Evolutionary conservation across 163 green algal genomes (phyloP), one percentile per base, ranked within the genome.

Genomic region (Volvox carteri): DNA sequence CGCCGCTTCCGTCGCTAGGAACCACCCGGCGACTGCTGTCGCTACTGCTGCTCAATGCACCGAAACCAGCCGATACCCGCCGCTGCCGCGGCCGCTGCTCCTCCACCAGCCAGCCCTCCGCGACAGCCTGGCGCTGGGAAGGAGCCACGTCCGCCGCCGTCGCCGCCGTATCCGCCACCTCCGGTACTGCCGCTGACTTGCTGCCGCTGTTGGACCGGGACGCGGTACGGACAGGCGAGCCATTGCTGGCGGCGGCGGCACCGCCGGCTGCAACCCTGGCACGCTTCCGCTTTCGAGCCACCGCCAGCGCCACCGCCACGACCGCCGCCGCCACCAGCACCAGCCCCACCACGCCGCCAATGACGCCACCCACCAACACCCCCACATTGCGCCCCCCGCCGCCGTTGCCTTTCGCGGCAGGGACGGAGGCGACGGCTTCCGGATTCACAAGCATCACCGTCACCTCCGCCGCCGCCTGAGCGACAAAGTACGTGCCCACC

Each of bases 401-500:
- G n/a, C n/a, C n/a, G n/a, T n/a, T n/a, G n/a, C n/a, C n/a, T n/a
- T n/a, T n/a, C n/a, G n/a, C n/a, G n/a, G n/a, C n/a, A n/a, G n/a
- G n/a, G n/a, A n/a, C n/a, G n/a, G n/a, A n/a, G n/a, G n/a, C n/a
- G n/a, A n/a, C n/a, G n/a, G n/a, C n/a, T n/a, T n/a, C n/a, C n/a
- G n/a, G n/a, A n/a, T n/a, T n/a, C n/a, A n/a, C n/a, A n/a, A n/a
- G n/a, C n/a, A n/a, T n/a, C n/a, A n/a, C n/a, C n/a, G n/a, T n/a
- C n/a, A n/a, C n/a, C n/a, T n/a, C n/a, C n/a, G n/a, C n/a, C n/a
- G n/a, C n/a, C n/a, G n/a, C n/a, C 42, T 86, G 58, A 14, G 60
- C 78, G 0, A 86, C n/a, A 5, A 87, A 33, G 62, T 52, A 87
- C 5, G 33, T 78, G 62, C 62, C 80, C 4, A 33, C 30, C 11